Percentiles rank a stretch among this genome's conserved stretches.
phyloP scores from a whole-genome alignment of 1,284 basidiomycete genomes.

The Apiotrichum veenhuisii region DNA sequence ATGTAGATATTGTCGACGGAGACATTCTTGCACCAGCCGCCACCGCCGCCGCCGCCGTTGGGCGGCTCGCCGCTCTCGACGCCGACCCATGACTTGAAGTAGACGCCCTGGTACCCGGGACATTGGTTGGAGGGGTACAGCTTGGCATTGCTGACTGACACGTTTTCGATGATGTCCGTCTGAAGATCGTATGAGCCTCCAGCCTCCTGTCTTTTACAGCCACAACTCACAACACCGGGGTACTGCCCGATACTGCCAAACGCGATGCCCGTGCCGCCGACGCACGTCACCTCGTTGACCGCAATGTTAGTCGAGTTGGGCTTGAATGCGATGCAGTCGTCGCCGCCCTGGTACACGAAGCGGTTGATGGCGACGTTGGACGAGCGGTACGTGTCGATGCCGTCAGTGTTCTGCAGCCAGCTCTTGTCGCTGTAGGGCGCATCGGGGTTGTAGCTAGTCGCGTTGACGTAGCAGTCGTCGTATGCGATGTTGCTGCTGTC shows the following conservation, averaged over 20 bases:
- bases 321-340: slow-evolving; percentile 66
- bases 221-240: slow-evolving; percentile 53
- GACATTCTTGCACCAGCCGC: slow-evolving; percentile 57
- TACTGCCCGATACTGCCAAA: slow-evolving; percentile 65
- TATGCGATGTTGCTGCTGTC: slow-evolving; percentile 54
- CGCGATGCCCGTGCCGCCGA: slow-evolving; percentile 63
- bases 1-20: slow-evolving; percentile 52
- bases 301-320: slow-evolving; percentile 60
- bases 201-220: no score
- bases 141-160: slow-evolving; percentile 56
- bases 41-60: slow-evolving; percentile 61
- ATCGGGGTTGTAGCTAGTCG: slow-evolving; percentile 58
- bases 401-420: slow-evolving; percentile 59
- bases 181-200: no score
- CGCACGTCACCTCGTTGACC: slow-evolving; percentile 56
- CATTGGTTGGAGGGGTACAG: slow-evolving; percentile 17
- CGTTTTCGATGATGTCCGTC: slow-evolving; percentile 58
- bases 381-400: slow-evolving; percentile 57
- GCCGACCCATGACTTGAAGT: slow-evolving; percentile 64
- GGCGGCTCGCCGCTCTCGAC: slow-evolving; percentile 58
- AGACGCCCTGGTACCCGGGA: slow-evolving; percentile 51
- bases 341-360: slow-evolving; percentile 51
- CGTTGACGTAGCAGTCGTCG: slow-evolving; percentile 57
- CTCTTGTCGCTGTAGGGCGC: slow-evolving; percentile 20
- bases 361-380: slow-evolving; percentile 53